A percentile compares a stretch with the other conserved stretches of the same genome.
These are phyloP conservation scores for Gracilaria caudata DNA, from an alignment of 23 red algal species.

Conservation along the genomic window DNA sequence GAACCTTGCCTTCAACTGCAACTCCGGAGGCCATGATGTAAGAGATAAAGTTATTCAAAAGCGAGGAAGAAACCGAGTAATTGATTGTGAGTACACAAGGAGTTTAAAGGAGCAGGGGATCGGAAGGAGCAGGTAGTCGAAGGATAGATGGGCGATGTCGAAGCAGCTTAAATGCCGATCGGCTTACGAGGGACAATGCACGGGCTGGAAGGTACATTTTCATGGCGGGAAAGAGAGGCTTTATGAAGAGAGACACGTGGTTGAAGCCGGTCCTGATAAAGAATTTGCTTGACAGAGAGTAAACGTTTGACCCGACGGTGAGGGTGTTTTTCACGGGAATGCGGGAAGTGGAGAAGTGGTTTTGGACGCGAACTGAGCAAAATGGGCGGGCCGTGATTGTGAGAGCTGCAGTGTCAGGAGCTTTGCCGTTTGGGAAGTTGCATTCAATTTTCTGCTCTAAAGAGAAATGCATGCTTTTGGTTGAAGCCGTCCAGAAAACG, in stretches of 20 bases:
- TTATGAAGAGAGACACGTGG: constrained; percentile 33
- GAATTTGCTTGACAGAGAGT: constrained; percentile 14
- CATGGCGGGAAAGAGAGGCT: neutral
- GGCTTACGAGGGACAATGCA: neutral
- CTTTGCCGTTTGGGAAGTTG: neutral
- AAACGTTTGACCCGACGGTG: neutral
- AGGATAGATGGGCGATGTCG: neutral
- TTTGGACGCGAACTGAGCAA: neutral
- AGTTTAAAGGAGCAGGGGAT: neutral
- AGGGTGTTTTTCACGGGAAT: neutral
- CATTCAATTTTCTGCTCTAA: neutral
- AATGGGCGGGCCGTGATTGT: neutral
- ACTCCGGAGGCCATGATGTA: constrained; percentile 83
- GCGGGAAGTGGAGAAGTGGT: constrained; percentile 30
- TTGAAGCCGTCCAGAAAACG: neutral
- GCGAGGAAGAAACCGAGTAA: neutral
- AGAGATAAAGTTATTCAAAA: neutral
- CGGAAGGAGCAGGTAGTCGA: neutral
- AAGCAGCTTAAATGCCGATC: constrained; percentile 33
- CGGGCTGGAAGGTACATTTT: neutral
- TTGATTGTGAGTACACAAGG: neutral
- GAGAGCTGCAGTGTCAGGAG: constrained; percentile 12
- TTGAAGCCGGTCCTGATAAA: neutral
- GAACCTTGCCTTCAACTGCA: constrained; percentile 56
- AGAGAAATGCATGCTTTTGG: neutral